These are phyloP conservation scores for Achlya hypogyna DNA, from an alignment of 352 stramenopile genomes.

Conservation along the genomic window DNA sequence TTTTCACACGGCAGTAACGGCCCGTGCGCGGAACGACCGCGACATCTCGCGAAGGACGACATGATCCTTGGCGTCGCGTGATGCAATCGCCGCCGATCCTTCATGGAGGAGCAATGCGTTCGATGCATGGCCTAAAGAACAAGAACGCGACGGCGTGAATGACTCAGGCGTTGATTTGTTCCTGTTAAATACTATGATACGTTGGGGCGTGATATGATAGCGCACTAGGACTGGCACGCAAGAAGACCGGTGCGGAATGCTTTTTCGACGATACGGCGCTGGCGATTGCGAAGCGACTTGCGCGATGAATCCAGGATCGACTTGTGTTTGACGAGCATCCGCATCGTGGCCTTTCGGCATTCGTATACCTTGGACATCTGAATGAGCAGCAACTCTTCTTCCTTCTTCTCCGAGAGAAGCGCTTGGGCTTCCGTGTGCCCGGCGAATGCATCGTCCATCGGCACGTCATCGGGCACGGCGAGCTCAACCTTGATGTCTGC, in stretches of 20 bases:
- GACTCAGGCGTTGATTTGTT: too few relatives aligned
- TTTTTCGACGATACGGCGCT: constrained; percentile 19
- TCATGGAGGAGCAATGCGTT: too few relatives aligned
- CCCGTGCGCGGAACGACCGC: too few relatives aligned
- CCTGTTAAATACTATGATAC: neutral
- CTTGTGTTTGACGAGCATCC: constrained; percentile 20
- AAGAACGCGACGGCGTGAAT: too few relatives aligned
- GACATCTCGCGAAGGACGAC: too few relatives aligned
- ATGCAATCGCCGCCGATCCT: too few relatives aligned
- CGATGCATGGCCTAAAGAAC: too few relatives aligned
- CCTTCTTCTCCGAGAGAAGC: constrained; percentile 15
- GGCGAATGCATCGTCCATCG: neutral
- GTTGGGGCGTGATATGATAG: neutral
- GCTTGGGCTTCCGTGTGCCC: constrained; percentile 3
- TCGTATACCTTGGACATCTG: constrained; percentile 18
- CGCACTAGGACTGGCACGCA: constrained; percentile 6
- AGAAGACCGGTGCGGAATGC: constrained; percentile 16
- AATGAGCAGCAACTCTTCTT: constrained; percentile 16
- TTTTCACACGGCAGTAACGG: too few relatives aligned
- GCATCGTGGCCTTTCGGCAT: constrained; percentile 13
- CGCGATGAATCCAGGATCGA: constrained; percentile 8
- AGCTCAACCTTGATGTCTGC: constrained; percentile 9
- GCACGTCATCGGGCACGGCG: neutral
- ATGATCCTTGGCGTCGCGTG: too few relatives aligned
- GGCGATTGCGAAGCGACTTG: constrained; percentile 16